Conservation (phyloP, 352 stramenopile species). For the Phytophthora pseudosyringae region DNA sequence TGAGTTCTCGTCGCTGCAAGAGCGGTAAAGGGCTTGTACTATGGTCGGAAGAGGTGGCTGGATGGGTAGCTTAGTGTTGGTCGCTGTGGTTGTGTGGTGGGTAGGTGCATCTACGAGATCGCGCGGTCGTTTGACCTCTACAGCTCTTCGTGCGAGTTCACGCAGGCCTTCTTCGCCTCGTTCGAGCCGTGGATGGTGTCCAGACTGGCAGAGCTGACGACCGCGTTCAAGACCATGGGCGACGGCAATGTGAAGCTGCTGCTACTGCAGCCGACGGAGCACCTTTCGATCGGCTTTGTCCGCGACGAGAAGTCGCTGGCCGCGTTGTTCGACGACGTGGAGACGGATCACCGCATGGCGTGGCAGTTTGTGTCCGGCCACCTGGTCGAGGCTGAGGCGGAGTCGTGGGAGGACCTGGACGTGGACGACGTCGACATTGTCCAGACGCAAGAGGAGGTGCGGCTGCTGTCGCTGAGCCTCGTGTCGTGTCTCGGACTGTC, state of each 20-base stretch:
- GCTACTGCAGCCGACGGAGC: conserved; percentile 58
- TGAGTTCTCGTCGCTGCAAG: conserved; percentile 58
- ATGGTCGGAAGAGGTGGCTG: neutral
- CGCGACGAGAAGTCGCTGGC: conserved; percentile 59
- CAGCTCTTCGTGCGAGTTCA: conserved; percentile 61
- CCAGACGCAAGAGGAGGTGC: conserved; percentile 57
- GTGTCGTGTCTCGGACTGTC: conserved; percentile 73
- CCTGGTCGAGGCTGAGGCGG: conserved; percentile 46
- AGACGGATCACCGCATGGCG: conserved; percentile 45
- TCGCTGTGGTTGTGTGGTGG: neutral
- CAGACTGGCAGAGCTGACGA: conserved; percentile 61
- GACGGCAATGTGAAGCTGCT: conserved; percentile 71
- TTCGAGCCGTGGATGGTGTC: conserved; percentile 86
- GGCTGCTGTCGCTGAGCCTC: conserved; percentile 65
- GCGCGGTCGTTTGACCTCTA: conserved; percentile 80
- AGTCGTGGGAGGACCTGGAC: conserved; percentile 79
- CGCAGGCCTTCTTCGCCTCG: conserved; percentile 61
- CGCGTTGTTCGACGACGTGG: conserved; percentile 42
- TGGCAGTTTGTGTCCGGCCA: conserved; percentile 45
- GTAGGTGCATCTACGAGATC: conserved; percentile 77
- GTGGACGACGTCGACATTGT: conserved; percentile 75
- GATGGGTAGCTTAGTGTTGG: neutral
- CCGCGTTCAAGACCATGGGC: conserved; percentile 75
- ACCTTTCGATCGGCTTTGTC: conserved; percentile 78
- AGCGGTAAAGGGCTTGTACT: conserved; percentile 40